Evolutionary conservation across 768 basidiomycete genomes (phyloP), one percentile per base, ranked within the genome.

Genomic region (Pilatotrama ljubarskyi): DNA sequence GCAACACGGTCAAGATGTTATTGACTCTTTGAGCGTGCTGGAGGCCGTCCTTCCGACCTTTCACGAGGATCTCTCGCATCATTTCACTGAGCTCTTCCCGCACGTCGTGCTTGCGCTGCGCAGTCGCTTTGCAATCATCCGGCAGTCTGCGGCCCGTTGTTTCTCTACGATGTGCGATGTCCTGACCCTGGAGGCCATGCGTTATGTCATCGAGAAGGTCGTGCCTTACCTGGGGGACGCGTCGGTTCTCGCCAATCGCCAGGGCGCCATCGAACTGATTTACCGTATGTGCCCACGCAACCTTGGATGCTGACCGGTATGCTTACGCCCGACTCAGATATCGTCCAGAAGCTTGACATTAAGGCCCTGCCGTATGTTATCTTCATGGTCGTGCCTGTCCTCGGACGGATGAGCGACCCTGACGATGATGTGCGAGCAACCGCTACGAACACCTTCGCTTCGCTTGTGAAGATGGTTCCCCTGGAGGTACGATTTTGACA

Each of bases 391-490:
- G 95, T 98, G 0, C 97, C 97, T 0, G 85, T 98, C 5, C 85
- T 99, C 8, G 97, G 97, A 8, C 83, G 97, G 36, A 99, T 98
- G 97, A 98, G 94, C 67, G 97, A 99, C 72, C 70, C 85, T 5
- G 88, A 98, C 68, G 93, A 95, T 61, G 90, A 92, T 59, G 90
- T 97, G 41, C 89, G 97, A 25, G 85, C 96, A 26, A 86, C 93
- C 2, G 88, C 97, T 3, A 98, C 97, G n/a, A 95, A 94, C 69
- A 95, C 95, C 0, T 99, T 99, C 69, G 97, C 97, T 0, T 91
- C 93, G 0, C 77, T 99, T 17, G 93, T 99, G 62, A 98, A 98
- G 78, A 96, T 99, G 90, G 93, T 98, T 13, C 97, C 97, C 5
- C 80, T 99, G 0, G 97, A 98, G 83, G 95, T 94, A 62, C 61